Base-by-base conservation (phyloP, 164 flowering plant genomes). In the Liquidambar formosana region DNA sequence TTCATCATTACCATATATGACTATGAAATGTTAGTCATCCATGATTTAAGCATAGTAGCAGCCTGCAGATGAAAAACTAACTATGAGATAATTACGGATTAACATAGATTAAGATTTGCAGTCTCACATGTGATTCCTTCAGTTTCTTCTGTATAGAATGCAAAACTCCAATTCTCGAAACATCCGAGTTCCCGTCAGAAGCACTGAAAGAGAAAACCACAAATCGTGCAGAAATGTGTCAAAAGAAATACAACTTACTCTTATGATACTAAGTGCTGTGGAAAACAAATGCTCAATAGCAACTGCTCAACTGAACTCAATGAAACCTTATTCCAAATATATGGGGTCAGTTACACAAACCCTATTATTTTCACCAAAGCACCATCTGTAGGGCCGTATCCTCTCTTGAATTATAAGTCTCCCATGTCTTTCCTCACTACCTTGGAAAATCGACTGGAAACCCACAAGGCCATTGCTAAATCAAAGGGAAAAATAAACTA, bases 141-240 rank as follows among this genome's bases (percentile, higher is more conserved):
- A 57, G 71, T 59, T 78, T 64, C 68, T 71, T 78, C 64, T 64
- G 68, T 28, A n/a, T 52, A 46, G 78, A 64, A 75, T 71, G 71
- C 12, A 71, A 56, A 78, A 48, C 72, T 70, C 83, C 83, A 65
- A 46, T 70, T 71, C 71, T 71, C 68, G 83, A 67, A 48, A 51
- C 73, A 67, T 76, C 76, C 62, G 71, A 70, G 68, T 83, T 88
- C 82, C 73, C 82, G 52, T 90, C 93, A 63, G 89, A 81, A 71
- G 91, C 83, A 81, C 97, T 90, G 85, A 43, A 79, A 79, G 19
- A 44, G 15, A 46, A 63, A 63, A 63, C 10, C 11, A 5, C 0
- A 45, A n/a, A 63, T 45, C 66, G n/a, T 16, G 18, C 21, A 25
- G 11, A 10, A 21, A 46, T 49, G 11, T 18, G 21, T 61, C 44